Conservation (phyloP, 1,284 basidiomycete genomes). For the Cryptococcus wingfieldii region DNA sequence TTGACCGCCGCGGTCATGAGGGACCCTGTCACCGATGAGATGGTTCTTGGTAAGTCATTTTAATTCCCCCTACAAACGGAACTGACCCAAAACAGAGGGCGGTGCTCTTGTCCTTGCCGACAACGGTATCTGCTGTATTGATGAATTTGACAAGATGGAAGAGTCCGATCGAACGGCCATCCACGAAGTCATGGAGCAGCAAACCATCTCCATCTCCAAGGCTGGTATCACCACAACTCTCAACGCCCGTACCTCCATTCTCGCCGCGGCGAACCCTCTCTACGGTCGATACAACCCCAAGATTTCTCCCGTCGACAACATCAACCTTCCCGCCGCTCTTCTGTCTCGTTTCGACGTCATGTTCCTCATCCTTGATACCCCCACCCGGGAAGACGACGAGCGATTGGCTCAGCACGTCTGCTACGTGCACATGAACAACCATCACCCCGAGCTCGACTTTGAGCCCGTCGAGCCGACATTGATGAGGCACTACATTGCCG, state of each 20-base stretch:
- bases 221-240: slow-evolving; percentile 98
- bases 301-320: slow-evolving; percentile 96
- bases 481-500: slow-evolving; percentile 95
- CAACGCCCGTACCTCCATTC: slow-evolving; percentile 96
- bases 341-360: slow-evolving; percentile 94
- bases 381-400: slow-evolving; percentile 89
- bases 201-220: slow-evolving; percentile 99
- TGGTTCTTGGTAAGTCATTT: slow-evolving; percentile 78
- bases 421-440: slow-evolving; percentile 94
- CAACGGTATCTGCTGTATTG: slow-evolving; percentile 99
- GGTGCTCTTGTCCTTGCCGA: slow-evolving; percentile 97
- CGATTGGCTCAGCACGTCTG: slow-evolving; percentile 95
- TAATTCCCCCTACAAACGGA: neutral
- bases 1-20: slow-evolving; percentile 98
- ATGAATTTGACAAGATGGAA: slow-evolving; percentile 99
- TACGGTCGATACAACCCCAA: slow-evolving; percentile 98
- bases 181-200: slow-evolving; percentile 99
- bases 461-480: slow-evolving; percentile 78
- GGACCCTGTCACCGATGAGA: slow-evolving; percentile 98
- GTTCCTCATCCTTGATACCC: slow-evolving; percentile 96
- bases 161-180: slow-evolving; percentile 96
- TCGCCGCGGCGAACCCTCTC: slow-evolving; percentile 95
- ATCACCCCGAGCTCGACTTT: slow-evolving; percentile 71
- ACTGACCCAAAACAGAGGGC: slow-evolving; percentile 64
- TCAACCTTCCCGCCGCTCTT: slow-evolving; percentile 95